These are phyloP conservation scores for Ophiosphaerella herpotricha DNA, from an alignment of 2,329 filamentous ascomycete genomes.

Conservation along the genomic window DNA sequence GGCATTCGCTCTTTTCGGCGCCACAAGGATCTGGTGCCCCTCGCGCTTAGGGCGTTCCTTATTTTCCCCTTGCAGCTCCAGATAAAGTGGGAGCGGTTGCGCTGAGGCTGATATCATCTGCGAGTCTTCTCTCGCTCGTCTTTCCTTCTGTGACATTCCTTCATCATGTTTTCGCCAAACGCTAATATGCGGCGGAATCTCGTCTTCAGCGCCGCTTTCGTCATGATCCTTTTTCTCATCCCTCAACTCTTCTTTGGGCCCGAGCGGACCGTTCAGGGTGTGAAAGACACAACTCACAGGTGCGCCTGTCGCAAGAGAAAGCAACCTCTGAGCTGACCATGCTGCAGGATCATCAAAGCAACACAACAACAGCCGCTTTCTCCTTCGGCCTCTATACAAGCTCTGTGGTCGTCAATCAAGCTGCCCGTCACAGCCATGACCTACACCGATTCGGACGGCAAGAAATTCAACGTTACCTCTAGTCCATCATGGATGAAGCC, in stretches of 20 bases:
- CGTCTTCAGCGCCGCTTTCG: not conserved
- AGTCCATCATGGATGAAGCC: not conserved
- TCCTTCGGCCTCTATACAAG: slow-evolving; percentile 27
- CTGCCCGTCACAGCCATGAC: not conserved
- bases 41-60: too few relatives aligned
- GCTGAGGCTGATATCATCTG: too few relatives aligned
- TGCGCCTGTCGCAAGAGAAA: not conserved
- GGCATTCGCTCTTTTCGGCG: too few relatives aligned
- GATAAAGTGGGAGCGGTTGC: too few relatives aligned
- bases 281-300: slow-evolving; percentile 1
- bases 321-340: too few relatives aligned
- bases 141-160: not conserved
- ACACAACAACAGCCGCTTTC: slow-evolving; percentile 37
- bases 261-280: not conserved
- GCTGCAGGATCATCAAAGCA: slow-evolving; percentile 5
- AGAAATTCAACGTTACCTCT: not conserved
- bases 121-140: too few relatives aligned
- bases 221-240: not conserved
- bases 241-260: slow-evolving; percentile 1
- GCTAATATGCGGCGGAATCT: not conserved
- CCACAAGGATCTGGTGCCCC: too few relatives aligned
- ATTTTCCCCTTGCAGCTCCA: too few relatives aligned
- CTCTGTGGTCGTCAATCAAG: not conserved
- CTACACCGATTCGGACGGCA: not conserved
- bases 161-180: not conserved